Base-by-base conservation (phyloP, 108 stramenopile genomes). In the Fragilariopsis cylindrus region DNA sequence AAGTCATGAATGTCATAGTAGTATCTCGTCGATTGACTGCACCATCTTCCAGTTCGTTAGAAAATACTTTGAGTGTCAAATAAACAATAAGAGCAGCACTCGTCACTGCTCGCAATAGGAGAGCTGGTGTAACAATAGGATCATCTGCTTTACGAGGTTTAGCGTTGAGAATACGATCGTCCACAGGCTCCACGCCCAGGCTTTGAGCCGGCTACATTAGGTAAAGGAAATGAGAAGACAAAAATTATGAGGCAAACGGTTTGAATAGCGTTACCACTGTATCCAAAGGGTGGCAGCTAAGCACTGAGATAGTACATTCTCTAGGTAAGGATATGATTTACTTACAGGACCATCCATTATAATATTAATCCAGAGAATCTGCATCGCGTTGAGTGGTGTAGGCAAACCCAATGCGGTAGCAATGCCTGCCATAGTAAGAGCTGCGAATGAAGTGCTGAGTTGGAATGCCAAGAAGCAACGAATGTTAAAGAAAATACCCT, bases 401-500 rank as follows among this genome's bases (percentile, higher is more conserved):
- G 96, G 94, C 43, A 94, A 64, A 4, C 97, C 90, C 42, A 96
- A 74, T 40, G 85, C 85, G 6, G 94, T 98, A 13, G 97, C 90
- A 43, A 98, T 70, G 8, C 96, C 89, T 45, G 97, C 96, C 79
- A 98, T 90, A 6, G 90, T 80, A 48, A 98, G 68, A 2, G 97
- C 97, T n/a, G 98, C 98, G 79, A 99, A 90, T 1, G 95, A 93
- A 39, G 99, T 98, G 55, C 87, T 85, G 45, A 99, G 76, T 79
- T 99, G 98, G 76, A 99, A 99, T 1, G 97, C 85, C 19, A 98
- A 73, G 77, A 99, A 98, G 72, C 97, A 97, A 47, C 97, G 95
- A 76, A 99, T 97, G 85, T 99, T 99, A 88, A 96, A 96, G 81
- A 98, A 99, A 44, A 98, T 98, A n/a, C 85, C 90, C 76, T 97